Evolutionary conservation across 2,329 filamentous ascomycete species (phyloP).

Genomic region (Calonectria pauciramosa): DNA sequence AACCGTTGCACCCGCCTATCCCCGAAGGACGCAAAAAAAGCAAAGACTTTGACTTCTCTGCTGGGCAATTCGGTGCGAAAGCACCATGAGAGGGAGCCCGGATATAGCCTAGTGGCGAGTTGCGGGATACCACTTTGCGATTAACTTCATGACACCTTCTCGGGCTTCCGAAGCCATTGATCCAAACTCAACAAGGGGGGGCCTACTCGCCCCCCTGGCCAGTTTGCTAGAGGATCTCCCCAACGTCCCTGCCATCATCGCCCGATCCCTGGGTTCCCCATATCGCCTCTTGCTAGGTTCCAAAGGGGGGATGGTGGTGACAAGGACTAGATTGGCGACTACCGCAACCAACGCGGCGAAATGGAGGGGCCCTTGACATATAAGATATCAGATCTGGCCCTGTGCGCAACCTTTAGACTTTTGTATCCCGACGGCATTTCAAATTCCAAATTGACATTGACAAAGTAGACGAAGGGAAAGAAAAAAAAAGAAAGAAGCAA

Average conservation of each 20-base stretch:
- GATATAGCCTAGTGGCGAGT: not conserved
- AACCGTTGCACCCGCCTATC: slow-evolving; percentile 7
- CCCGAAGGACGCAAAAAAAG: not conserved
- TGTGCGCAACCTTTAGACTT: not conserved
- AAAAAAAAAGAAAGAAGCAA: not conserved
- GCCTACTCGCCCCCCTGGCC: not conserved
- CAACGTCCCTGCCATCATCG: not conserved
- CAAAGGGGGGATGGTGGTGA: not conserved
- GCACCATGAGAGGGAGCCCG: not conserved
- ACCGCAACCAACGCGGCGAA: not conserved
- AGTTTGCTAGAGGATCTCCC: not conserved
- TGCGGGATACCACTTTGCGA: not conserved
- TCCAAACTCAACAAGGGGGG: not conserved
- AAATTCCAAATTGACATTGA: not conserved
- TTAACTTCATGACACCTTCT: not conserved
- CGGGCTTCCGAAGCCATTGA: not conserved
- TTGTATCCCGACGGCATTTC: not conserved
- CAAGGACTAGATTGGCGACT: not conserved
- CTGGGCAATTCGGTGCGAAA: not conserved
- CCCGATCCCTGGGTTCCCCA: slow-evolving; percentile 1
- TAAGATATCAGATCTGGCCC: slow-evolving; percentile 9
- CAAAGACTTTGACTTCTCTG: slow-evolving; percentile 14
- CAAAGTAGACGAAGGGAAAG: not conserved
- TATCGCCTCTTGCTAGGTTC: not conserved
- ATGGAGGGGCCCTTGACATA: not conserved